Conservation (phyloP, 352 stramenopile genomes). For the Blastocystis sp. region DNA sequence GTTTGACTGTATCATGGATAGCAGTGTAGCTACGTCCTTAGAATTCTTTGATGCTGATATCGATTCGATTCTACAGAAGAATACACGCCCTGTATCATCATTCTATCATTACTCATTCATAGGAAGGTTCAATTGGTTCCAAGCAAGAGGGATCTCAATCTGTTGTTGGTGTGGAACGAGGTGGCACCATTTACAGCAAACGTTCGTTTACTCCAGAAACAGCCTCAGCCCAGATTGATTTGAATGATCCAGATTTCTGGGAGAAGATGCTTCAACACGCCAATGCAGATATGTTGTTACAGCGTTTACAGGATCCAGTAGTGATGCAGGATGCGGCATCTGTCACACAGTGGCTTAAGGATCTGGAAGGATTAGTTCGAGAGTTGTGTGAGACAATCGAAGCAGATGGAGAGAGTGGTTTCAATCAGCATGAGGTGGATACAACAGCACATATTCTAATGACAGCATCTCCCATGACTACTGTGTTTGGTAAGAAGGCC, state of each 20-base stretch:
- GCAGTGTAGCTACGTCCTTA: constrained; percentile 84
- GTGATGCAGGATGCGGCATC: constrained; percentile 21
- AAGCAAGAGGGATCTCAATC: constrained; percentile 64
- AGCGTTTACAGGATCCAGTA: constrained; percentile 50
- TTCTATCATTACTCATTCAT: constrained; percentile 18
- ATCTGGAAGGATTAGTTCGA: constrained; percentile 35
- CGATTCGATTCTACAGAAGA: constrained; percentile 75
- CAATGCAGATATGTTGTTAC: constrained; percentile 63
- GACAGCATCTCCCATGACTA: neutral
- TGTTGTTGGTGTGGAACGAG: constrained; percentile 63
- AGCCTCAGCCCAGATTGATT: constrained; percentile 69
- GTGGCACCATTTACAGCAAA: constrained; percentile 62
- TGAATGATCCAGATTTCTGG: constrained; percentile 92
- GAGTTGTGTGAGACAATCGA: constrained; percentile 39
- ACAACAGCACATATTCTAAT: constrained; percentile 15
- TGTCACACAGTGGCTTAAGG: constrained; percentile 5
- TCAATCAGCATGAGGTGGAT: constrained; percentile 36
- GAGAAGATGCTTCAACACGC: constrained; percentile 76
- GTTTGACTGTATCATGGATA: constrained; percentile 91
- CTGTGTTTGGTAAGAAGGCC: constrained; percentile 6
- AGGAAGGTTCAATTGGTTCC: neutral
- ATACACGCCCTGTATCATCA: neutral
- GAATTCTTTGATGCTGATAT: constrained; percentile 90
- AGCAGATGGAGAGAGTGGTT: neutral
- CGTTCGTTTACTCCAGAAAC: constrained; percentile 69